These are phyloP conservation scores for Ganoderma multipileum DNA, from an alignment of 1,284 basidiomycete species.

Conservation along the genomic window DNA sequence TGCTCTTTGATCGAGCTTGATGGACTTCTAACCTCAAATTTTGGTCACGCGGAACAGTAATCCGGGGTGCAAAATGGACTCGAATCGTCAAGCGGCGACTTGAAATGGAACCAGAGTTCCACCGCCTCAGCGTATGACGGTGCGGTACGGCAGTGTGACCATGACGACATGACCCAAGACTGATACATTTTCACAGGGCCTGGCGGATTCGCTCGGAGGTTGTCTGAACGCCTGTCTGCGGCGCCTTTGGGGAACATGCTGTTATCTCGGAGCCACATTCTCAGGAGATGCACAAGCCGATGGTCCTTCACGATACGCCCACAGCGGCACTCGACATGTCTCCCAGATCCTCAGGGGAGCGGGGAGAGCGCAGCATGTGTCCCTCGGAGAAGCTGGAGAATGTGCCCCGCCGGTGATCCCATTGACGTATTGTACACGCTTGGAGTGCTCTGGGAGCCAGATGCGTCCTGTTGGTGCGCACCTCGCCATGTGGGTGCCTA, in stretches of 20 bases:
- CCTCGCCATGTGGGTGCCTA: slow-evolving; percentile 23
- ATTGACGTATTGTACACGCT: slow-evolving; percentile 11
- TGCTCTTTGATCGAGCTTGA: not conserved
- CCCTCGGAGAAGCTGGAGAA: slow-evolving; percentile 6
- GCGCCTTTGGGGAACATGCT: slow-evolving; percentile 11
- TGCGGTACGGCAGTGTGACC: slow-evolving; percentile 23
- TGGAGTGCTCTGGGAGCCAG: slow-evolving; percentile 5
- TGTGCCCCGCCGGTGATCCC: slow-evolving; percentile 21
- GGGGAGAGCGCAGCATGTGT: slow-evolving; percentile 18
- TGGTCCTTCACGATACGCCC: not conserved
- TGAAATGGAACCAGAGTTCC: slow-evolving; percentile 3
- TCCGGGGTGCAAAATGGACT: not conserved
- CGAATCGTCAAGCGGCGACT: not conserved
- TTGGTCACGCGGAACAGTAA: not conserved
- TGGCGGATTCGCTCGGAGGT: not conserved
- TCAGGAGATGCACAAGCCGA: not conserved
- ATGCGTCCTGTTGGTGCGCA: slow-evolving; percentile 5
- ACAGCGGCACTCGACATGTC: slow-evolving; percentile 4
- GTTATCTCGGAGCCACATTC: slow-evolving; percentile 15
- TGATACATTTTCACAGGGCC: slow-evolving; percentile 3
- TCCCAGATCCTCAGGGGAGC: not conserved
- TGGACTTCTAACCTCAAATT: not conserved
- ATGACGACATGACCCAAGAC: slow-evolving; percentile 21
- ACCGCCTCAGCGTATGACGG: not conserved
- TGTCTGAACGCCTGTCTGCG: slow-evolving; percentile 11